Evolutionary conservation across 2,329 filamentous ascomycete species (phyloP), one percentile per base, ranked within the genome.

Genomic region (Teratosphaeria epicoccoides): DNA sequence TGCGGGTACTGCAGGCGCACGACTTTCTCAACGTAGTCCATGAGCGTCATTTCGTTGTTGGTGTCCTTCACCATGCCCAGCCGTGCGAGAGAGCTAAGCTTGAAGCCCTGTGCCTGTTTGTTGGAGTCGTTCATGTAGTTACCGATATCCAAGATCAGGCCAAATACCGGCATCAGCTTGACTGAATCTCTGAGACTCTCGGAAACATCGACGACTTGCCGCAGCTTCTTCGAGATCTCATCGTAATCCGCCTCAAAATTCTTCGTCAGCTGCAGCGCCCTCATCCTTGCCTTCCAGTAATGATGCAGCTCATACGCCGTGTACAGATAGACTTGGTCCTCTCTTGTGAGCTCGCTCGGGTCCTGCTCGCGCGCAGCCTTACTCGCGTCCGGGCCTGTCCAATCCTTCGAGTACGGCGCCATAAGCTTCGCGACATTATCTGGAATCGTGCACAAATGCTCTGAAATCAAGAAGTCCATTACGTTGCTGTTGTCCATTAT

Each of bases 41-140:
- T 89, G 66, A 98, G 85, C 0, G 89, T 96, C 1, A 88, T 91
- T 70, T 97, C 87, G 70, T 98, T 98, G 78, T 96, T 96, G 74
- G 95, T 89, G 66, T 98, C 93, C 73, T 98, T 98, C 65, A 97
- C 88, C 90, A 98, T 97, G 55, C 86, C 90, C 51, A 98, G 76
- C 51, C 93, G 83, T 24, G 88, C 87, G 47, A 98, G 82, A 5
- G 93, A 96, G 65, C 89, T 93, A 12, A 98, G 81, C 75, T 98
- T 98, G 83, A 98, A 98, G 56, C 93, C 93, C 52, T 85, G 87
- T 3, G 93, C 93, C 72, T 97, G 93, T 74, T 98, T 98, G 73
- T 96, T 97, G 51, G 90, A 85, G 67, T 97, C 93, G 75, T 98
- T 98, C 93, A 98, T 98, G 77, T 95, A 98, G 71, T 98, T 98